Percentiles rank a stretch among this genome's conserved stretches.
These are phyloP conservation scores for Zygnema cylindricum DNA, from an alignment of 139 green algal genomes.

Conservation along the genomic window DNA sequence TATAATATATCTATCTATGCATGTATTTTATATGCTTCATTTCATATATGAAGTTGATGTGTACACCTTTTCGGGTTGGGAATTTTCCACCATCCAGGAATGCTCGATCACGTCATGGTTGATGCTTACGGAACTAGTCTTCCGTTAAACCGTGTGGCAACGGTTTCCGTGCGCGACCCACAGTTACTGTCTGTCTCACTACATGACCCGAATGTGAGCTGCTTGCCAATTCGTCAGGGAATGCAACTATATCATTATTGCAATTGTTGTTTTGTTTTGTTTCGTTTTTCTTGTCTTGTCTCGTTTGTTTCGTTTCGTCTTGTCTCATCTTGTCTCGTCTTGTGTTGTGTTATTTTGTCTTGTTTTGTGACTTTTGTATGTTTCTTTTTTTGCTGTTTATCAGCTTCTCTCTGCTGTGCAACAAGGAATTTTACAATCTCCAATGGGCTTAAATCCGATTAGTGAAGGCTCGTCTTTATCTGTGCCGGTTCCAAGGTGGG, in stretches of 20 bases:
- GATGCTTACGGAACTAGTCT: slow-evolving; percentile 15
- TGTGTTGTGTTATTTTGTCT: too few species aligned
- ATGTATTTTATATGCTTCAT: slow-evolving; percentile 12
- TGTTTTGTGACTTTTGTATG: too few species aligned
- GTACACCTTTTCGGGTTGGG: too few species aligned
- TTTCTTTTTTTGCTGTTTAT: neutral
- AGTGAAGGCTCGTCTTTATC: neutral
- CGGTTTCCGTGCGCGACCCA: slow-evolving; percentile 28
- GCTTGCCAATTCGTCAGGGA: neutral
- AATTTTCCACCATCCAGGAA: too few species aligned
- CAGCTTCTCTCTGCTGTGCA: slow-evolving; percentile 14
- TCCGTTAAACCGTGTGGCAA: slow-evolving; percentile 33
- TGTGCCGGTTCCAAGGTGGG: slow-evolving; percentile 27
- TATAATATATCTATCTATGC: slow-evolving; percentile 2
- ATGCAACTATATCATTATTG: too few species aligned
- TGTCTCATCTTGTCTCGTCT: too few species aligned
- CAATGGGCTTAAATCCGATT: slow-evolving; percentile 30
- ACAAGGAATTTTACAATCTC: slow-evolving; percentile 37
- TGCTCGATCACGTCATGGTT: slow-evolving; percentile 33
- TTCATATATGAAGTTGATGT: slow-evolving; percentile 8
- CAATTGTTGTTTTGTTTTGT: too few species aligned
- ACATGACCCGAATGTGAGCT: slow-evolving; percentile 17
- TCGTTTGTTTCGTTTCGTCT: too few species aligned
- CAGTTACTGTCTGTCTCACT: slow-evolving; percentile 36
- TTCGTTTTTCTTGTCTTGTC: too few species aligned